Evolutionary conservation across 805 yeast species (phyloP).

Genomic region (Suhomyces canberraensis): DNA sequence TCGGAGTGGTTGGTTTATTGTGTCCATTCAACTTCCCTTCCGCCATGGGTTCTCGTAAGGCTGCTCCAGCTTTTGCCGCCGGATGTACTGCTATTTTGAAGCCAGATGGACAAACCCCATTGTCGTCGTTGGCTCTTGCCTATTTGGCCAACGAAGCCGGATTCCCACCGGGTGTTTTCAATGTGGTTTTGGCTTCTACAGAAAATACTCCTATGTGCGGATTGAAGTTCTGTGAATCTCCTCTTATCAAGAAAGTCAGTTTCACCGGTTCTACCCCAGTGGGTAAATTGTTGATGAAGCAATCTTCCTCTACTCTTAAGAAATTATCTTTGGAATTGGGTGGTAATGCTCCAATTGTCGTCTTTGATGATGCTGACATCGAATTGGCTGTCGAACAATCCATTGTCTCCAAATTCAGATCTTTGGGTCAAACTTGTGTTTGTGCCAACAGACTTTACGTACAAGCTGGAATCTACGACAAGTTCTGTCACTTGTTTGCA

Average conservation of each 20-base stretch:
- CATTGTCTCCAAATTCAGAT: slow-evolving; percentile 55
- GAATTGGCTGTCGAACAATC: slow-evolving; percentile 53
- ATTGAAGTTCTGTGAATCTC: slow-evolving; percentile 46
- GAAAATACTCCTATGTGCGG: slow-evolving; percentile 54
- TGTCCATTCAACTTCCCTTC: slow-evolving; percentile 69
- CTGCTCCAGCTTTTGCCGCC: slow-evolving; percentile 63
- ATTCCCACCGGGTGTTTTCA: slow-evolving; percentile 56
- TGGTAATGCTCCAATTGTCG: slow-evolving; percentile 64
- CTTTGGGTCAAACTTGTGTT: slow-evolving; percentile 65
- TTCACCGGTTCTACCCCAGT: slow-evolving; percentile 66
- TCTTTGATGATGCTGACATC: slow-evolving; percentile 58
- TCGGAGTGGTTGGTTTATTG: slow-evolving; percentile 62
- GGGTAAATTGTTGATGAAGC: slow-evolving; percentile 58
- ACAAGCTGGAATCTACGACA: slow-evolving; percentile 48
- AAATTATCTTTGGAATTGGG: slow-evolving; percentile 63
- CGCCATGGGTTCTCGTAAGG: slow-evolving; percentile 66
- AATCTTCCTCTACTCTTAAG: slow-evolving; percentile 54
- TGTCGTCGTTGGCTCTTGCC: slow-evolving; percentile 57
- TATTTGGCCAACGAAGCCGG: slow-evolving; percentile 57
- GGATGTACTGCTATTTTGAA: slow-evolving; percentile 61
- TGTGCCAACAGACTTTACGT: slow-evolving; percentile 61
- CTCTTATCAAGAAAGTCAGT: slow-evolving; percentile 51
- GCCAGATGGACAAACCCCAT: slow-evolving; percentile 62
- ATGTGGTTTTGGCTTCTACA: slow-evolving; percentile 46
- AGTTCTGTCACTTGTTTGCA: slow-evolving; percentile 45